A percentile compares a stretch with the other conserved stretches of the same genome.
phyloP scores from a whole-genome alignment of 2,329 filamentous ascomycete species.

The Zasmidium cellare region DNA sequence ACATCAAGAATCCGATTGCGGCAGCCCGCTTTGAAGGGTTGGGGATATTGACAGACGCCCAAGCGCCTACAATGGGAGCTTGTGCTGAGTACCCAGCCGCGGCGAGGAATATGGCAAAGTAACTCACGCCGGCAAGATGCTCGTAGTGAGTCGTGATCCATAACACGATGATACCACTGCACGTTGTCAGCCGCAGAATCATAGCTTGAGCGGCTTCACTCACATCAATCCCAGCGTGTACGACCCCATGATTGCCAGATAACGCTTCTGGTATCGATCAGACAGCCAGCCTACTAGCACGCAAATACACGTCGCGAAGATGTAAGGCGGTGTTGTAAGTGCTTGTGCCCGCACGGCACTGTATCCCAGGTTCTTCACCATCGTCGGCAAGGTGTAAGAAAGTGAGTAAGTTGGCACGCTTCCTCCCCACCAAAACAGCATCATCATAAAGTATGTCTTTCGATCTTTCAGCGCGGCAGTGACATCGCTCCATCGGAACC shows the following conservation, averaged over 20 bases:
- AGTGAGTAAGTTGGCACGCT: slow-evolving; percentile 6
- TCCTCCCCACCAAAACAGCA: slow-evolving; percentile 10
- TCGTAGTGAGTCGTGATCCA: slow-evolving; percentile 5
- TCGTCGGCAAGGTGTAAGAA: slow-evolving; percentile 8
- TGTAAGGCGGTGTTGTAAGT: slow-evolving; percentile 7
- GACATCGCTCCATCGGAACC: slow-evolving; percentile 6
- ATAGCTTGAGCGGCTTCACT: too few relatives aligned
- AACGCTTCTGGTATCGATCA: slow-evolving; percentile 10
- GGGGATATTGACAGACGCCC: slow-evolving; percentile 10
- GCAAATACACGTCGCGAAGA: slow-evolving; percentile 9
- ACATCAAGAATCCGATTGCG: slow-evolving; percentile 13
- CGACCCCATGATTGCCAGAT: slow-evolving; percentile 3
- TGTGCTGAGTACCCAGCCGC: slow-evolving; percentile 10
- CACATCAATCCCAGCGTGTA: slow-evolving; percentile 6
- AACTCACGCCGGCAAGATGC: slow-evolving; percentile 7
- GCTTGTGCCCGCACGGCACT: slow-evolving; percentile 7
- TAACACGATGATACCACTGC: slow-evolving; percentile 4
- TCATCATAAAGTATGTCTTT: slow-evolving; percentile 12
- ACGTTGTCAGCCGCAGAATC: not conserved
- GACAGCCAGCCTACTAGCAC: slow-evolving; percentile 10
- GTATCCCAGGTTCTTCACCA: slow-evolving; percentile 11
- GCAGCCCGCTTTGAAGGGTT: slow-evolving; percentile 12
- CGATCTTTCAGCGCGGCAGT: slow-evolving; percentile 1
- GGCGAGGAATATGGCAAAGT: slow-evolving; percentile 12
- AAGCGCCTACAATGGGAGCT: slow-evolving; percentile 10